phyloP scores from a whole-genome alignment of 768 basidiomycete genomes.

The Dentipellis fragilis region DNA sequence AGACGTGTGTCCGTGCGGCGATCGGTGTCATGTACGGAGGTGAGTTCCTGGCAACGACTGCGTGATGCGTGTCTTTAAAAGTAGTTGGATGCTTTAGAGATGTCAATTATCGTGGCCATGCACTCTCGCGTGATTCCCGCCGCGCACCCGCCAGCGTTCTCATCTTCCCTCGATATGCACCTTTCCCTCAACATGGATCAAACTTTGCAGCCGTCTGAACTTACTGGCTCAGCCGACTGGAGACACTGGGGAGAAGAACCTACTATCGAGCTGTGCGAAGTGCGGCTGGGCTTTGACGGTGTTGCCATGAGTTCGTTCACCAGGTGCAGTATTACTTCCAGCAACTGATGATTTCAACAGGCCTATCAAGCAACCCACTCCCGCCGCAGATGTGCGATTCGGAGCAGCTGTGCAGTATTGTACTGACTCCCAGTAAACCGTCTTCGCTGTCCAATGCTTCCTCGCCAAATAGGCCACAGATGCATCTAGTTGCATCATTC shows the following conservation, averaged over 20 bases:
- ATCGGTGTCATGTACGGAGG: conserved; percentile 13
- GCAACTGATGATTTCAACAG: neutral
- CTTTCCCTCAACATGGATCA: conserved; percentile 3
- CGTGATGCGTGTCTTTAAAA: neutral
- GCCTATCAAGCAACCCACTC: conserved; percentile 6
- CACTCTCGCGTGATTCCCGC: conserved; percentile 5
- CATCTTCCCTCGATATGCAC: conserved; percentile 4
- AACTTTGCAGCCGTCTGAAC: conserved; percentile 3
- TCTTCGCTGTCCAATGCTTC: neutral
- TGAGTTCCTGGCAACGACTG: neutral
- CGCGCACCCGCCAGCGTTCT: neutral
- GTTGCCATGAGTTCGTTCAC: conserved; percentile 4
- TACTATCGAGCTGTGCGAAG: conserved; percentile 11
- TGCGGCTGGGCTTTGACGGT: conserved; percentile 10
- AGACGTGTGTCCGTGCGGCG: conserved; percentile 7
- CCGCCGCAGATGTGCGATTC: conserved; percentile 5
- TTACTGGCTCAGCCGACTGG: conserved; percentile 9
- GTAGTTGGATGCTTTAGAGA: conserved; percentile 1
- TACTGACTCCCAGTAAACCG: conserved; percentile 7
- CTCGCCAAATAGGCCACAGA: conserved; percentile 1
- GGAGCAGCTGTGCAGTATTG: conserved; percentile 7
- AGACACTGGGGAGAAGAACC: conserved; percentile 11
- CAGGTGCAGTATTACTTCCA: neutral
- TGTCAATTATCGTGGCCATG: conserved; percentile 12
- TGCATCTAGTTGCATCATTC: conserved; percentile 12